These are phyloP conservation scores for Styphnolobium japonicum DNA, from an alignment of 306 rosid species.

Conservation along the genomic window DNA sequence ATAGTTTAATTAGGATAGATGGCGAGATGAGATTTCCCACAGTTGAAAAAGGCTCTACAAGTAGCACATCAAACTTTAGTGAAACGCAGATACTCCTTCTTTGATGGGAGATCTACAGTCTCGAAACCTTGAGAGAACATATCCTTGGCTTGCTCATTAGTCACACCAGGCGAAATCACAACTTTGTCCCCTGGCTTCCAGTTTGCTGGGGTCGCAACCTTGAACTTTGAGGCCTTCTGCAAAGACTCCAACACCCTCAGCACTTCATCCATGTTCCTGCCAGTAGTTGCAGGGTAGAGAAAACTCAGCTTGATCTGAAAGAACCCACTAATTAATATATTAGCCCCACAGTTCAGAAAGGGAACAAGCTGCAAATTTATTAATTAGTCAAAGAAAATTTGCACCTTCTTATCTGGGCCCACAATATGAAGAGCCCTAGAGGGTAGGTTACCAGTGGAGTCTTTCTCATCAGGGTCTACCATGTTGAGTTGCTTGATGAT, in stretches of 20 bases:
- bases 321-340: background rate
- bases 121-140: slow-evolving; percentile 56
- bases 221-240: slow-evolving; percentile 53
- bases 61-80: slow-evolving; percentile 41
- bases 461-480: slow-evolving; percentile 80
- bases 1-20: background rate
- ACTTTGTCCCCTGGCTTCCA: slow-evolving; percentile 68
- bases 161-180: slow-evolving; percentile 53
- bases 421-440: slow-evolving; percentile 80
- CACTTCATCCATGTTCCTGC: slow-evolving; percentile 89
- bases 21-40: background rate
- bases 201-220: slow-evolving; percentile 73
- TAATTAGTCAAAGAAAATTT: background rate
- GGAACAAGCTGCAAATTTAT: background rate
- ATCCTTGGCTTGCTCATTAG: slow-evolving; percentile 61
- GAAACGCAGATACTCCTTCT: slow-evolving; percentile 64
- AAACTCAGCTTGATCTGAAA: slow-evolving; percentile 70
- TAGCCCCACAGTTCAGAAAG: background rate
- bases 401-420: slow-evolving; percentile 69
- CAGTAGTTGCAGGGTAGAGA: slow-evolving; percentile 74
- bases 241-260: slow-evolving; percentile 75
- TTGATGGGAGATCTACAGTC: slow-evolving; percentile 64
- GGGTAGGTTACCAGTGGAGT: slow-evolving; percentile 54
- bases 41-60: background rate
- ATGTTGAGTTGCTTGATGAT: slow-evolving; percentile 78